These are phyloP conservation scores for Eucalyptus marginata DNA, from an alignment of 345 rosid genomes.

Conservation along the genomic window DNA sequence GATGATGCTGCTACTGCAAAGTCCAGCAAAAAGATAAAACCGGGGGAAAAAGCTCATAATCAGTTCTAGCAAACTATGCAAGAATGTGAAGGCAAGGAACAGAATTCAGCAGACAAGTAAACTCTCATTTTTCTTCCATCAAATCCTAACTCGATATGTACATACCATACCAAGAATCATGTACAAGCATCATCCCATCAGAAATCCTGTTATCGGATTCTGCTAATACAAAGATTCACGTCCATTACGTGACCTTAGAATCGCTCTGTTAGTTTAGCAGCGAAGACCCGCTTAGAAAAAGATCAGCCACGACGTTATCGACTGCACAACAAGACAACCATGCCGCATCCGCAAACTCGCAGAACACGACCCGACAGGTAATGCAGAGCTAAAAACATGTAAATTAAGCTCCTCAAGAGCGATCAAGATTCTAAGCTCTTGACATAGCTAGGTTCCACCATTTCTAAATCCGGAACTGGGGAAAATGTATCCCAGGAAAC, in stretches of 20 bases:
- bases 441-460: background rate
- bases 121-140: background rate
- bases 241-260: background rate
- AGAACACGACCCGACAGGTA: background rate
- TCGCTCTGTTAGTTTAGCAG: background rate
- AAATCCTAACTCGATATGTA: background rate
- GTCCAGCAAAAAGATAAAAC: background rate
- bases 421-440: background rate
- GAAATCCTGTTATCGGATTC: background rate
- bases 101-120: background rate
- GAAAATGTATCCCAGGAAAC: background rate
- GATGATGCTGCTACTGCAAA: background rate
- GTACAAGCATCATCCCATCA: background rate
- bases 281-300: background rate
- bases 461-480: background rate
- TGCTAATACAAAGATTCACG: background rate
- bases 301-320: background rate
- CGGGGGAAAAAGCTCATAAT: background rate
- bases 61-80: background rate
- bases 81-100: background rate
- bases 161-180: background rate
- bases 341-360: background rate
- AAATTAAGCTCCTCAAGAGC: background rate
- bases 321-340: background rate
- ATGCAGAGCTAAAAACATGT: background rate